phyloP scores from a whole-genome alignment of 106 monocot species.

The Dendrobium nobile region DNA sequence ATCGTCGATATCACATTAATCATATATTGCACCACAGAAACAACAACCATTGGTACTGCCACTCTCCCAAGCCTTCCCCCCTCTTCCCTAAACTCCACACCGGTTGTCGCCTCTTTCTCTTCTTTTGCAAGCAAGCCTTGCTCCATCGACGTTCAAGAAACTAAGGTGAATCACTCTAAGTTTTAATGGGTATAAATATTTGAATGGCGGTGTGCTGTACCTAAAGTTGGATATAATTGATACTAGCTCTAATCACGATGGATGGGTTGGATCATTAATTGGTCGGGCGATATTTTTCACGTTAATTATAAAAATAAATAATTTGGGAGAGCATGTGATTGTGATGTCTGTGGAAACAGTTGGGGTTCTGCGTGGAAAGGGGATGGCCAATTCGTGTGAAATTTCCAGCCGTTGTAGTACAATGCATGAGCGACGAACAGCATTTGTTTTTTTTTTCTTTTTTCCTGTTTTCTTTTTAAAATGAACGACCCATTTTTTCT shows the following conservation, averaged over 20 bases:
- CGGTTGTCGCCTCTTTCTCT: not conserved
- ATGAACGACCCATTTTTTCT: too few relatives aligned
- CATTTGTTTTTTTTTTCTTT: too few relatives aligned
- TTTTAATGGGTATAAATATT: conserved; percentile 1
- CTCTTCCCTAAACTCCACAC: conserved; percentile 6
- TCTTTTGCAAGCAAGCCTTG: not conserved
- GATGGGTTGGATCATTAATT: not conserved
- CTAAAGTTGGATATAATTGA: not conserved
- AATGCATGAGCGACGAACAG: not conserved
- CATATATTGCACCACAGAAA: not conserved
- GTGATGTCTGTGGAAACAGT: not conserved
- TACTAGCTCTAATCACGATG: not conserved
- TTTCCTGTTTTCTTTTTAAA: too few relatives aligned
- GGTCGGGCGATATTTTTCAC: not conserved
- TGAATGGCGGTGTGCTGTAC: not conserved
- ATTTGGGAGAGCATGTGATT: not conserved
- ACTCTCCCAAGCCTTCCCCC: conserved; percentile 8
- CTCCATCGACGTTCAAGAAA: not conserved
- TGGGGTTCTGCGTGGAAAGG: not conserved
- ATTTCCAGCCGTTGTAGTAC: not conserved
- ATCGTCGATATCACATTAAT: conserved; percentile 5
- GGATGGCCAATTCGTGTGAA: not conserved
- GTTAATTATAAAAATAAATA: not conserved
- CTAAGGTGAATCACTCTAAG: not conserved
- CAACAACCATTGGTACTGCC: conserved; percentile 7